A percentile compares a stretch with the other conserved stretches of the same genome.
Conservation (phyloP, 805 yeast species). For the Starmerella apis region DNA sequence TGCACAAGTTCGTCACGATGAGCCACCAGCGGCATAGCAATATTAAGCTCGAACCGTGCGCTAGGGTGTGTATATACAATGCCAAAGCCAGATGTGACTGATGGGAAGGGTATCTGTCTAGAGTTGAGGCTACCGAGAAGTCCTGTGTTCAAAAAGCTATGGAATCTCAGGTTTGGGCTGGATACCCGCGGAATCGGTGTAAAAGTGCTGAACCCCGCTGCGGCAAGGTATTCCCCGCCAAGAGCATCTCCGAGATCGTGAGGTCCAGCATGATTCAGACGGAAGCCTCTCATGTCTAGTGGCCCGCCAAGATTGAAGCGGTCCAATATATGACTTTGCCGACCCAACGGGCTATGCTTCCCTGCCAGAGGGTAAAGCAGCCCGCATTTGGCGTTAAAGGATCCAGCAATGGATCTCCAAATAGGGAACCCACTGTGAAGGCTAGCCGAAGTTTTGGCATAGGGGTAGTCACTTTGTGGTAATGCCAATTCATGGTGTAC, state of each 20-base stretch:
- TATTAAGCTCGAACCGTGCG: constrained; percentile 58
- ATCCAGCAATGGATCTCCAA: constrained; percentile 7
- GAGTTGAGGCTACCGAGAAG: constrained; percentile 33
- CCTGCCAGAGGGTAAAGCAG: constrained; percentile 19
- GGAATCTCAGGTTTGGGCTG: constrained; percentile 47
- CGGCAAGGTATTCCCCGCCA: constrained; percentile 58
- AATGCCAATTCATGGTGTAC: constrained; percentile 39
- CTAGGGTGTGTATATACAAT: constrained; percentile 50
- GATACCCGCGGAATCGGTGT: constrained; percentile 48
- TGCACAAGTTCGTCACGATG: constrained; percentile 42
- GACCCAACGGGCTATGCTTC: constrained; percentile 10
- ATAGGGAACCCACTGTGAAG: constrained; percentile 30
- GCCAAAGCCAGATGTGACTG: constrained; percentile 50
- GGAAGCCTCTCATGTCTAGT: constrained; percentile 59
- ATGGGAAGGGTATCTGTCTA: constrained; percentile 32
- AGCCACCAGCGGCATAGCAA: constrained; percentile 49
- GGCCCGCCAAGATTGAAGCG: constrained; percentile 77
- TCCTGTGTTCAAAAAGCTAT: constrained; percentile 58
- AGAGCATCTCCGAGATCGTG: constrained; percentile 43
- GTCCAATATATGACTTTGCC: constrained; percentile 53
- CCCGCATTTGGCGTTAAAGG: constrained; percentile 22
- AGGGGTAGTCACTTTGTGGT: constrained; percentile 32
- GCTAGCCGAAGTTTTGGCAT: constrained; percentile 32
- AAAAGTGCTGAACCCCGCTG: constrained; percentile 50
- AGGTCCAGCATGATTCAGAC: constrained; percentile 56